Base-by-base conservation (phyloP, 768 basidiomycete species). In the Sarcodon aspratus region DNA sequence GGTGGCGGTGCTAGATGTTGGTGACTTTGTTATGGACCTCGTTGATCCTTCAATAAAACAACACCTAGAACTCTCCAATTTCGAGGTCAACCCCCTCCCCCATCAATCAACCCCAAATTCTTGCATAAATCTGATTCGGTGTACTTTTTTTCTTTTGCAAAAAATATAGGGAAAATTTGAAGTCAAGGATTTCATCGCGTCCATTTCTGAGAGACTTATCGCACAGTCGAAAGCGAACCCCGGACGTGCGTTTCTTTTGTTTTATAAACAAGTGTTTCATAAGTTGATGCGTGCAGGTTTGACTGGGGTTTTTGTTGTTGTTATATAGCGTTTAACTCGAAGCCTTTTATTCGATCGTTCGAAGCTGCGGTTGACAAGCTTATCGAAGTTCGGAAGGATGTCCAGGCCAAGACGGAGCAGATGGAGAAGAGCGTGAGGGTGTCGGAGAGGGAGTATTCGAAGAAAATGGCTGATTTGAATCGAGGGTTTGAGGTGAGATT, bases 381-480 rank as follows among this genome's bases (percentile, higher is more conserved):
- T 33, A 85, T 99, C 52, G 74, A 80, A 1, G 74, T 96, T 12
- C 78, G 95, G 40, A 88, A 85, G 58, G 86, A 96, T 66, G 89
- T 97, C 7, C 92, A 97, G 53, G 69, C 79, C 18, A 85, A 85
- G 65, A 94, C 91, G 0, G 86, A 92, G 62, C 83, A 86, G 59
- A 83, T 95, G 72, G 95, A 98, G 69, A 88, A 87, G 69, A 83
- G 80, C 55, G 94, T 97, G 11, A 72, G 84, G 43, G 75, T 84
- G 0, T 82, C 92, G 2, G 95, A 98, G 65, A 68, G 92, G 53
- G 93, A 96, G 56, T 99, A 98, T 65, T 87, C 90, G 2, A 89
- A 85, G 69, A 88, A 89, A 63, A 87, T 98, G 77, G 70, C 74
- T n/a, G 94, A 97, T 48, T 72, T 98, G 18, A 92, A 92, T 61